Evolutionary conservation across 2,329 filamentous ascomycete genomes (phyloP).

Genomic region (Neofusicoccum kwambonambiense): DNA sequence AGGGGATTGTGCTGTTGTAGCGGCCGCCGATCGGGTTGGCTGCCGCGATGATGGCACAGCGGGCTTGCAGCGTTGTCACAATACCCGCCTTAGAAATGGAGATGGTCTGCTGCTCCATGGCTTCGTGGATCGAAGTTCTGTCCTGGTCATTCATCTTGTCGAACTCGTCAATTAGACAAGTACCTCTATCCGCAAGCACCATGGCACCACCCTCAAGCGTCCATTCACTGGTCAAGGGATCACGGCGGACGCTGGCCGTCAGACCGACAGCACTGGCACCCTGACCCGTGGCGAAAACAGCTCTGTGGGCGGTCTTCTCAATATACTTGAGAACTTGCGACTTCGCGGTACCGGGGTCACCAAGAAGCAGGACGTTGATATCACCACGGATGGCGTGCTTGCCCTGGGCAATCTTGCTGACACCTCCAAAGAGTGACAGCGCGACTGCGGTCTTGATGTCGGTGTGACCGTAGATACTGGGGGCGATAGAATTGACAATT

Average conservation of each 20-base stretch:
- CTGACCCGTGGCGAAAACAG: slow-evolving; percentile 98
- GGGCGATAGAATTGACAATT: slow-evolving; percentile 88
- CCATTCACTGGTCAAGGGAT: slow-evolving; percentile 89
- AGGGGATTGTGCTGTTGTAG: slow-evolving; percentile 94
- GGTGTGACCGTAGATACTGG: slow-evolving; percentile 93
- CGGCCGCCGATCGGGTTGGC: slow-evolving; percentile 95
- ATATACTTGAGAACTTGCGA: slow-evolving; percentile 97
- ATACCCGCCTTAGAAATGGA: slow-evolving; percentile 99
- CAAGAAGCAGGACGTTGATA: slow-evolving; percentile 94
- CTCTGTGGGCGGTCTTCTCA: slow-evolving; percentile 91
- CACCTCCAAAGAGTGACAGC: slow-evolving; percentile 89
- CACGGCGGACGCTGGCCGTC: slow-evolving; percentile 93
- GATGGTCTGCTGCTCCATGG: slow-evolving; percentile 99
- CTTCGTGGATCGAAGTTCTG: slow-evolving; percentile 96
- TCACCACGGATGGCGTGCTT: slow-evolving; percentile 91
- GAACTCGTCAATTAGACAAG: slow-evolving; percentile 98
- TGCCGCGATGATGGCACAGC: slow-evolving; percentile 93
- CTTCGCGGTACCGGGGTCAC: slow-evolving; percentile 97
- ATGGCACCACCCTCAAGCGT: slow-evolving; percentile 98
- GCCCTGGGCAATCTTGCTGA: slow-evolving; percentile 86
- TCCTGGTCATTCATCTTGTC: slow-evolving; percentile 99
- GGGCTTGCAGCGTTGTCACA: slow-evolving; percentile 92
- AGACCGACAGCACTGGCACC: slow-evolving; percentile 96
- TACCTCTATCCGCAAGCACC: slow-evolving; percentile 94
- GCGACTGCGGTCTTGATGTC: slow-evolving; percentile 98